These are phyloP conservation scores for Yarrowia sp. DNA, from an alignment of 805 yeast genomes.

Conservation along the genomic window DNA sequence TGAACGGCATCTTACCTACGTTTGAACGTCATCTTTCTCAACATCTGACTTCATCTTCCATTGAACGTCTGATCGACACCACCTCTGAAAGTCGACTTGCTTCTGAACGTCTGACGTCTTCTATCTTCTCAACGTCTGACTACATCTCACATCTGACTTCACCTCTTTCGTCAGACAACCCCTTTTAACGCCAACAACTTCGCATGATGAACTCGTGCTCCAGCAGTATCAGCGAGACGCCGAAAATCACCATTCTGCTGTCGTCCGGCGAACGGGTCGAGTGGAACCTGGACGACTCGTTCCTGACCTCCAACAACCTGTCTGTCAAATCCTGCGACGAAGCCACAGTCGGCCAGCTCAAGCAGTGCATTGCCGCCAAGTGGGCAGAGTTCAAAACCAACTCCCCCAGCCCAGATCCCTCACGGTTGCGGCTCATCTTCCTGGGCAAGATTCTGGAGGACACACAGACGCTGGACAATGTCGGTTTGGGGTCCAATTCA, in stretches of 20 bases:
- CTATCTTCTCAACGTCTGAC: no score
- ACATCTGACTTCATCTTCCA: no score
- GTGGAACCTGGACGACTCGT: conserved; percentile 30
- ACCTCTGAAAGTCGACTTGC: no score
- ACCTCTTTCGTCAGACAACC: no score
- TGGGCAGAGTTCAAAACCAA: conserved; percentile 36
- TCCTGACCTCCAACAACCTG: conserved; percentile 30
- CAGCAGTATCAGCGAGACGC: conserved; percentile 6
- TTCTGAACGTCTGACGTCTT: no score
- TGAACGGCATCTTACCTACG: no score
- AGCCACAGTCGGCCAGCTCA: conserved; percentile 31
- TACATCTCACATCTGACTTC: no score
- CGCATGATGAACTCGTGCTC: conserved; percentile 18
- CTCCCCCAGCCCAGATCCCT: conserved; percentile 28
- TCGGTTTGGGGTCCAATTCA: conserved; percentile 27
- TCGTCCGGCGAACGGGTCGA: conserved; percentile 32
- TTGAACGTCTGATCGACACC: no score
- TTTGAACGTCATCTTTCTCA: no score
- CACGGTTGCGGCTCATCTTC: conserved; percentile 37
- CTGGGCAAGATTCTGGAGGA: conserved; percentile 38
- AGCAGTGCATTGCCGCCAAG: conserved; percentile 29
- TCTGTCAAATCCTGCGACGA: conserved; percentile 30
- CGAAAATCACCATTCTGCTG: conserved; percentile 31
- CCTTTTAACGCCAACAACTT: no score
- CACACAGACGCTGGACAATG: conserved; percentile 29